phyloP scores from a whole-genome alignment of 2,329 filamentous ascomycete species.

The Penicillium frequentans region DNA sequence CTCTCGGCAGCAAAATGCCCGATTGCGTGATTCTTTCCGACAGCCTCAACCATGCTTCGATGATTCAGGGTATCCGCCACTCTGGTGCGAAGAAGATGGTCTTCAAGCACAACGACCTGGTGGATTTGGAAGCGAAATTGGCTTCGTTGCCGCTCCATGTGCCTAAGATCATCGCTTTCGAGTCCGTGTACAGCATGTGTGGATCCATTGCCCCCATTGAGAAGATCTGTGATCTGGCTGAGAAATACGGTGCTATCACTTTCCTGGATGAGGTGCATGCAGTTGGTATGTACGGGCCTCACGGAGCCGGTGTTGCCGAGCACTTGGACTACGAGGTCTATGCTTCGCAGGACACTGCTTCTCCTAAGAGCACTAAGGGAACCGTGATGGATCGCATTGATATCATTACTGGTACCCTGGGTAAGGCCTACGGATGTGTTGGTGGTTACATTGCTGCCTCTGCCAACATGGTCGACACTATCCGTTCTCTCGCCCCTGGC shows the following conservation, averaged over 20 bases:
- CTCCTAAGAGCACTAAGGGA: constrained; percentile 53
- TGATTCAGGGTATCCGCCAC: constrained; percentile 99
- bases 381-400: constrained; percentile 95
- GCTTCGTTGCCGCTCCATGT: constrained; percentile 79
- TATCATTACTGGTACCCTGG: constrained; percentile 95
- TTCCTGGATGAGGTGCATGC: constrained; percentile 99
- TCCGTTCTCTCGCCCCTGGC: constrained; percentile 90
- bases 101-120: constrained; percentile 98
- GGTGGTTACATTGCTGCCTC: constrained; percentile 97
- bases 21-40: constrained; percentile 98
- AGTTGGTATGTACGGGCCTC: constrained; percentile 97
- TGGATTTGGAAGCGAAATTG: constrained; percentile 87
- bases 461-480: constrained; percentile 80
- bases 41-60: constrained; percentile 95
- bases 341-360: constrained; percentile 64
- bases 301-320: constrained; percentile 93
- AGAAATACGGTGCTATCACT: constrained; percentile 96
- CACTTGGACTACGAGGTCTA: constrained; percentile 94
- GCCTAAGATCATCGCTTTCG: constrained; percentile 98
- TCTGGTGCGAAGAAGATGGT: constrained; percentile 96
- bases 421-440: constrained; percentile 96
- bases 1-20: constrained; percentile 92
- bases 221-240: constrained; percentile 91
- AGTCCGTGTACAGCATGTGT: constrained; percentile 99
- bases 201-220: constrained; percentile 95